Evolutionary conservation across 1,139 yeast species (phyloP).

Genomic region (Schwanniomyces etchellsii): DNA sequence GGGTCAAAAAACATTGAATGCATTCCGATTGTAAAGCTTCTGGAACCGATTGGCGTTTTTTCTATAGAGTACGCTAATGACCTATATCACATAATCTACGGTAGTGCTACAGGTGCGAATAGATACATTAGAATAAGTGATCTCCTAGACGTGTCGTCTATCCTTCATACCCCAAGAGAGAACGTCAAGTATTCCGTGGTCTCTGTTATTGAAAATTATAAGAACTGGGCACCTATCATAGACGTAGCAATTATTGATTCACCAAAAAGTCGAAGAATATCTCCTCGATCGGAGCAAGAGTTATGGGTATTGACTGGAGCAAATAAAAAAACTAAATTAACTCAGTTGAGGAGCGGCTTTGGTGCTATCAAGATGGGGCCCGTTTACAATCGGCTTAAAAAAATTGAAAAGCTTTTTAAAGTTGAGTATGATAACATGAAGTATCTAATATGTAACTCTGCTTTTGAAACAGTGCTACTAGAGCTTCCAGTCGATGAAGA

Average conservation of each 20-base stretch:
- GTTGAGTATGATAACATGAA: constrained; percentile 10
- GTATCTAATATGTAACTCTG: constrained; percentile 30
- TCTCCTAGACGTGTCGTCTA: constrained; percentile 5
- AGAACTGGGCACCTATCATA: constrained; percentile 47
- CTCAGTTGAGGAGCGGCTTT: constrained; percentile 37
- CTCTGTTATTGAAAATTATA: constrained; percentile 20
- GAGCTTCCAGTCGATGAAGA: constrained; percentile 11
- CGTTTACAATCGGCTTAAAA: constrained; percentile 25
- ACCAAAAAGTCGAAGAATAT: constrained; percentile 11
- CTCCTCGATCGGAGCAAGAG: constrained; percentile 25
- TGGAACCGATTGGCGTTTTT: constrained; percentile 30
- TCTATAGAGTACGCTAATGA: constrained; percentile 16
- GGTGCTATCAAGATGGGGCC: constrained; percentile 20
- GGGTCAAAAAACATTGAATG: constrained; percentile 9
- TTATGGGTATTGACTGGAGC: constrained; percentile 45
- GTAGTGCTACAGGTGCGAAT: constrained; percentile 31
- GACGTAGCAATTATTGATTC: constrained; percentile 36
- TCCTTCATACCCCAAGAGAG: constrained; percentile 1
- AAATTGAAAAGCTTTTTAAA: constrained; percentile 17
- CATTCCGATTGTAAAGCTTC: constrained; percentile 19
- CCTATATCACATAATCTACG: constrained; percentile 23
- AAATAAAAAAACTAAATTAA: constrained; percentile 31
- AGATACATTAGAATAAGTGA: constrained; percentile 9
- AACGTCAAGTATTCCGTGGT: constrained; percentile 10
- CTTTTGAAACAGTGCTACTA: constrained; percentile 33